Conservation (phyloP, 2,329 filamentous ascomycete species). For the Myriosclerotinia scirpicola region DNA sequence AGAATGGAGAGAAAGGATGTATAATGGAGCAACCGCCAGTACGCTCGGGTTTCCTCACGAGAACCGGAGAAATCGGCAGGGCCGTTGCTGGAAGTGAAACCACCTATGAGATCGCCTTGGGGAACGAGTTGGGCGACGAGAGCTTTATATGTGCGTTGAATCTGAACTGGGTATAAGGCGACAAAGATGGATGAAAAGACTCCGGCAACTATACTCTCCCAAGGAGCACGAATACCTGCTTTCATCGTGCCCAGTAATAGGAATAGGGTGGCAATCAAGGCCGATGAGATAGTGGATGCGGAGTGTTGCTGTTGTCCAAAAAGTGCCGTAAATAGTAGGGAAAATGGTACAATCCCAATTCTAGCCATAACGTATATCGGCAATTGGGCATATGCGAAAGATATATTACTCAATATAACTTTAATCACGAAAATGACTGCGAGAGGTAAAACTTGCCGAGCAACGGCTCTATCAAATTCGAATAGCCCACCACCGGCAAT, state of each 20-base stretch:
- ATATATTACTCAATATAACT: conserved; percentile 53
- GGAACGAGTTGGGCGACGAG: conserved; percentile 48
- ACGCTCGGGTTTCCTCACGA: conserved; percentile 51
- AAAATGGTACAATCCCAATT: conserved; percentile 51
- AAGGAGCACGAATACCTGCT: conserved; percentile 46
- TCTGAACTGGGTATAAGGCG: conserved; percentile 51
- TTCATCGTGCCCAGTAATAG: conserved; percentile 46
- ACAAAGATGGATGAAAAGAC: conserved; percentile 53
- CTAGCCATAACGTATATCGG: conserved; percentile 54
- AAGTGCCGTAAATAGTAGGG: conserved; percentile 49
- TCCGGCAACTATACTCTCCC: conserved; percentile 53
- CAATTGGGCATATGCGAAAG: conserved; percentile 53
- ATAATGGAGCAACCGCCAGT: conserved; percentile 54
- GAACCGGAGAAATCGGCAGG: conserved; percentile 37
- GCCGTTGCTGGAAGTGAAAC: conserved; percentile 32
- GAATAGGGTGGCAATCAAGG: conserved; percentile 51
- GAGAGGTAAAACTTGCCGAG: conserved; percentile 49
- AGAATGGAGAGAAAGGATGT: conserved; percentile 51
- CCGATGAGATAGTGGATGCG: conserved; percentile 50
- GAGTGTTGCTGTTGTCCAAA: conserved; percentile 49
- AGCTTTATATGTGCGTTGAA: conserved; percentile 50
- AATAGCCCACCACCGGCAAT: conserved; percentile 55
- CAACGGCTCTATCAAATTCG: conserved; percentile 51
- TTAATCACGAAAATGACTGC: conserved; percentile 52
- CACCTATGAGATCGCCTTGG: conserved; percentile 47